Evolutionary conservation across 169 alveolate genomes (phyloP), one percentile per base, ranked within the genome.

Genomic region (Plasmodium berghei): DNA sequence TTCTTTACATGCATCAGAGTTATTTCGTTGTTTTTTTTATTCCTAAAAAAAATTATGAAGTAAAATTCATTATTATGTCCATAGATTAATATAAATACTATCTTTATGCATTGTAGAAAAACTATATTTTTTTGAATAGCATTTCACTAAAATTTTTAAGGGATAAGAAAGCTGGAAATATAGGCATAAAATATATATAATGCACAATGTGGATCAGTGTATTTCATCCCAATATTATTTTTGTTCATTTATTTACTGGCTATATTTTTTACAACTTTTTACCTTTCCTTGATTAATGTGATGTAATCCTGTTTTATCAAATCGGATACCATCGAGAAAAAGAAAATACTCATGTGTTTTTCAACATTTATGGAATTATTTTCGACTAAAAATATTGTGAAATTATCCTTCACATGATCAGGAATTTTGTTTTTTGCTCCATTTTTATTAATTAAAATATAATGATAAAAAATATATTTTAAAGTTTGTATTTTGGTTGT

Each of bases 271-370:
- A 20, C 16, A 20, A 12, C 24, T 70, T 48, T 52, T 48, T 70
- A 74, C 88, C 69, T 74, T 69, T 62, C 74, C 55, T 55, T 74
- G 42, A 74, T 63, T 12, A 74, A 12, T 26, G 74, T 5, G 1
- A 74, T 22, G 40, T 74, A 74, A 54, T 74, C 88, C 6, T 26
- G 34, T 20, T 20, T 74, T 40, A 74, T 74, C 56, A 74, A 62
- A 46, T 74, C 54, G 48, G 69, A n/a, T 62, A 74, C 48, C 8
- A 74, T 52, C 9, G 88, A 74, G 48, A 74, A 74, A 66, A 61
- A 74, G 55, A 74, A 49, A 55, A 67, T 46, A 61, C 88, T 74
- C 88, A 74, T 74, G 12, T 62, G 72, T 24, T 66, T n/a, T 55
- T 28, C 54, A 9, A 62, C 69, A 34, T 74, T 62, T 26, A 46